Percentiles rank a stretch among this genome's conserved stretches.
These are phyloP conservation scores for Monosporascus sp. DNA, from an alignment of 2,329 filamentous ascomycete species.

Conservation along the genomic window DNA sequence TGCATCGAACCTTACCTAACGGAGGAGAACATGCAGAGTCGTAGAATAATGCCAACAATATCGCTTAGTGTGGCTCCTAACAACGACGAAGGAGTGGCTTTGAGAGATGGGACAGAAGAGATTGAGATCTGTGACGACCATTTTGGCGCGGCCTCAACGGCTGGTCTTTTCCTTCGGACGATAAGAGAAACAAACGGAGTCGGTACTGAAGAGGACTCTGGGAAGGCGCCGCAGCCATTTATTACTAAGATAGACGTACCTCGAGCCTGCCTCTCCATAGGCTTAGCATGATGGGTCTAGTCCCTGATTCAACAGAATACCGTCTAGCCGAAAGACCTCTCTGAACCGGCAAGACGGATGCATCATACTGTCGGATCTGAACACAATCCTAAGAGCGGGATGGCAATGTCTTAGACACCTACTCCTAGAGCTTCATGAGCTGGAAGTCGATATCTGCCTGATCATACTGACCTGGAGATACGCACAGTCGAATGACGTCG, in stretches of 20 bases:
- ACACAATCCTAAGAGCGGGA: no score
- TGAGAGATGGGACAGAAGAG: constrained; percentile 14
- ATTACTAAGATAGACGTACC: constrained; percentile 25
- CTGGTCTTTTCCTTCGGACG: constrained; percentile 47
- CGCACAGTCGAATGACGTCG: no score
- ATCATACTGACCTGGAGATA: no score
- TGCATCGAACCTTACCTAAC: constrained; percentile 39
- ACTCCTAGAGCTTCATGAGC: no score
- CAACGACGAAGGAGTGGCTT: constrained; percentile 9
- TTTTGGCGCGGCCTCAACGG: constrained; percentile 60
- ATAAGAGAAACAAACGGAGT: constrained; percentile 3
- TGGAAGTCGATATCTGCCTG: no score
- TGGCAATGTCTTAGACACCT: no score
- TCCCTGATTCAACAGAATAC: neutral
- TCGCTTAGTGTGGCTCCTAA: constrained; percentile 19
- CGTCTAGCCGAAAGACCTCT: neutral
- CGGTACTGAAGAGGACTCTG: neutral
- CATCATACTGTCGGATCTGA: no score
- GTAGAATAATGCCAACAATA: constrained; percentile 6
- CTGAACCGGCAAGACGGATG: no score
- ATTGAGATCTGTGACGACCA: constrained; percentile 29
- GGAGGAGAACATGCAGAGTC: constrained; percentile 8
- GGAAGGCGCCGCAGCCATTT: constrained; percentile 8
- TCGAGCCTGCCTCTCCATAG: constrained; percentile 11
- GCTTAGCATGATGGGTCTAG: neutral